Evolutionary conservation across 169 alveolate species (phyloP), one percentile per base, ranked within the genome.

Genomic region (Plasmodium cynomolgi): DNA sequence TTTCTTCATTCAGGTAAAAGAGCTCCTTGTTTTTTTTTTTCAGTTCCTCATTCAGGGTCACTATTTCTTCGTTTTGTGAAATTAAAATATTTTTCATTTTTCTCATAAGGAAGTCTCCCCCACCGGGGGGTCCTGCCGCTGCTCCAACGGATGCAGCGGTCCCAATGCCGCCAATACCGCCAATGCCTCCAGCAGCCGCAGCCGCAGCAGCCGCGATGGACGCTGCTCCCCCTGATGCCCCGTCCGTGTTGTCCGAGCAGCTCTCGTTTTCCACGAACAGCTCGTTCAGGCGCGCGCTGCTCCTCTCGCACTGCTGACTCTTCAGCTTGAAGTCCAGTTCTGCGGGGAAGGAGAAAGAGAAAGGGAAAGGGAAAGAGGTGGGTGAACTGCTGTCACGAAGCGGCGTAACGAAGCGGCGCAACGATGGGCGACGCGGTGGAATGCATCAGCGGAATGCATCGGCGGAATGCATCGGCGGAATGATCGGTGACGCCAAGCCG

Each of bases 41-140:
- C 20, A 88, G 15, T 29, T 88, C 90, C 20, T 88, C 94, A 56
- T 88, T 88, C 11, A 88, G 82, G 17, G 62, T 58, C 7, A 80
- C 62, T 26, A 88, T 88, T 68, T 88, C 94, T 58, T 88, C 94
- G 50, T 88, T 88, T 62, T 88, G 94, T 1, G 94, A 77, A 34
- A 88, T 58, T 20, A 88, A 23, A 5, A 88, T 88, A 17, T 34
- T 88, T 62, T 88, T 88, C 94, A 88, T 88, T 71, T 79, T 88
- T 15, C 56, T 62, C 41, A 88, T 68, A 2, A 84, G 68, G 71
- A 88, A 77, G 50, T 79, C 72, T 23, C 72, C 90, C 11, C 44
- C 83, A 8, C 44, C 82, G 0, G 50, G 23, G 15, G 31, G 62
- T 23, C 81, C 82, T 6, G 71, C n/a, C 4, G 23, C 68, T 1